Evolutionary conservation across 2,329 filamentous ascomycete species (phyloP), one percentile per base, ranked within the genome.

Genomic region (Cladosporium colombiae): DNA sequence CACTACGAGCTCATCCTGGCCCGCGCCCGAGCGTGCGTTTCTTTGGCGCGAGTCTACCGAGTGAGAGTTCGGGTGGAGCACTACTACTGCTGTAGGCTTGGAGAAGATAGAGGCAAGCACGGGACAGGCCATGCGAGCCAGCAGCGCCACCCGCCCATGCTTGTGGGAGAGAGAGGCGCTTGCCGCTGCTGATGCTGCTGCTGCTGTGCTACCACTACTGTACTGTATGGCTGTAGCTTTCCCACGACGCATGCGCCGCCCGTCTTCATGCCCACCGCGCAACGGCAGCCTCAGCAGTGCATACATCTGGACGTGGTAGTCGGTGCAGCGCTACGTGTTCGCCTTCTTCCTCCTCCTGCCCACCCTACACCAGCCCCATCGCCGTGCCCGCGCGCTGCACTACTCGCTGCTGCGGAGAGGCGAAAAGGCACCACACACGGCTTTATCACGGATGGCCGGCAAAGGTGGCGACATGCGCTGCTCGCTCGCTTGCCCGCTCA

Each of bases 381-480:
- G 13, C 40, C 40, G 40, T 46, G 40, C 40, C n/a, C 18, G 40
- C 40, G 46, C 46, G 23, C 49, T 52, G 49, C 27, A 52, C 49
- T 25, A 25, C 18, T 52, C 16, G 13, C 13, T 29, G 49, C 49
- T 31, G 52, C 52, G 18, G 52, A 29, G 52, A 21, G 25, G 40
- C 40, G 6, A 33, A 55, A 56, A 56, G 52, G 40, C 40, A 46
- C 40, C n/a, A 21, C 31, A 16, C 2, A 16, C 56, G 56, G 56
- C 37, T 59, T 46, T 59, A 59, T 59, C 56, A 59, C 56, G 56
- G 55, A 57, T 57, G 29, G 55, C 16, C 55, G 55, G 56, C 56
- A 40, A 37, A 31, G 55, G 56, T 59, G 56, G 56, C 56, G 56
- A 59, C 56, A 35, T 59, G 33, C 37, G 55, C 52, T 56, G 29